A percentile compares a stretch with the other conserved stretches of the same genome.
phyloP scores from a whole-genome alignment of 2,329 filamentous ascomycete species.

The Scortechinia acanthostroma region DNA sequence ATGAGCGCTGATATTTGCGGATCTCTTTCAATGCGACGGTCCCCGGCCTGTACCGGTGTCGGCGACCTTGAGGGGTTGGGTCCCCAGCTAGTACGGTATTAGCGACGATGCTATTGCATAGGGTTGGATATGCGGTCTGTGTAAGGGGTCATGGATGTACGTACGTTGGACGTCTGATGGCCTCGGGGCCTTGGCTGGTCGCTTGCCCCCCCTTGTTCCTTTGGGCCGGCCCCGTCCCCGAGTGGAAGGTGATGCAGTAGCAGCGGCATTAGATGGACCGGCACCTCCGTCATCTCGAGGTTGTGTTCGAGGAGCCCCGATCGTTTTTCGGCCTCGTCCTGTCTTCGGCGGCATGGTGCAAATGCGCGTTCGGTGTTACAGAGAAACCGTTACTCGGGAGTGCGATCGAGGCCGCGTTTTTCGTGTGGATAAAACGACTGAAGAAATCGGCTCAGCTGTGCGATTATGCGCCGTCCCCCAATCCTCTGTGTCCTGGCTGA shows the following conservation, averaged over 20 bases:
- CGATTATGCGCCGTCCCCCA: too few relatives aligned
- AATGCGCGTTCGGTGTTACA: too few relatives aligned
- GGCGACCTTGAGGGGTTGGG: conserved; percentile 25
- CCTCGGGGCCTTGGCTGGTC: background rate
- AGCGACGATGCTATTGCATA: too few relatives aligned
- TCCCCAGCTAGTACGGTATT: conserved; percentile 27
- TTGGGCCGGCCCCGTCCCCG: too few relatives aligned
- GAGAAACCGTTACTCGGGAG: too few relatives aligned
- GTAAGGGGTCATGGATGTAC: background rate
- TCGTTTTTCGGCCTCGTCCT: background rate
- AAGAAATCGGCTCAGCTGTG: too few relatives aligned
- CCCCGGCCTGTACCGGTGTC: conserved; percentile 39
- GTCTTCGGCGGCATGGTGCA: background rate
- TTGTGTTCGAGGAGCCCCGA: background rate
- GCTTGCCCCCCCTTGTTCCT: too few relatives aligned
- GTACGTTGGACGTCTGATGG: conserved; percentile 1
- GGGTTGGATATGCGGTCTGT: background rate
- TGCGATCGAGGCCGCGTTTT: too few relatives aligned
- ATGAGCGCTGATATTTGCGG: conserved; percentile 65
- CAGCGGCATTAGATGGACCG: background rate
- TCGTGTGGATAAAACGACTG: too few relatives aligned
- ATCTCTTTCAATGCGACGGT: conserved; percentile 67
- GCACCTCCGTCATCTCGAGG: background rate
- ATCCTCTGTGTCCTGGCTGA: too few relatives aligned
- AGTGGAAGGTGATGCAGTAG: background rate